phyloP scores from a whole-genome alignment of 176 grass and related monocot species.

The Oryza nivara region DNA sequence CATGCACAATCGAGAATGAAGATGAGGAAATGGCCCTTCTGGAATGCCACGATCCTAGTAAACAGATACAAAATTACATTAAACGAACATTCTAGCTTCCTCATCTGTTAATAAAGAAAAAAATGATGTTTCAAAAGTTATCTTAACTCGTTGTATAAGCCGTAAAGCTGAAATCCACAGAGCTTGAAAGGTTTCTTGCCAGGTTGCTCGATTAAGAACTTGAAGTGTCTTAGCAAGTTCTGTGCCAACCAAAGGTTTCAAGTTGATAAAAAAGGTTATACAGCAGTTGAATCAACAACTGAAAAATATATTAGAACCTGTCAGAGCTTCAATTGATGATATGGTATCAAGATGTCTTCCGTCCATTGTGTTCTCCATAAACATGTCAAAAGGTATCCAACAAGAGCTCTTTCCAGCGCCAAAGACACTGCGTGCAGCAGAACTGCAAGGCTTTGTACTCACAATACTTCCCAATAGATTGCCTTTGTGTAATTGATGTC shows the following conservation, averaged over 20 bases:
- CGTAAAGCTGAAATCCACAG: slow-evolving; percentile 82
- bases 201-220: slow-evolving; percentile 79
- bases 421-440: slow-evolving; percentile 46
- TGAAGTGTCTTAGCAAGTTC: slow-evolving; percentile 74
- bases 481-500: slow-evolving; percentile 55
- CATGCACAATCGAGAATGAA: slow-evolving; percentile 76
- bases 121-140: slow-evolving; percentile 29
- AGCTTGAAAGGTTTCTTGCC: slow-evolving; percentile 92
- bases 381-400: slow-evolving; percentile 85
- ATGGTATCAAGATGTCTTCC: slow-evolving; percentile 65
- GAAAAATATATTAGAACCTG: slow-evolving; percentile 55
- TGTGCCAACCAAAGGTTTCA: slow-evolving; percentile 44
- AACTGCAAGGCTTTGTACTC: slow-evolving; percentile 53
- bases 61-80: slow-evolving; percentile 11
- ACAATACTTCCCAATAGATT: slow-evolving; percentile 61
- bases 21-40: slow-evolving; percentile 73
- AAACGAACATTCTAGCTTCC: not conserved
- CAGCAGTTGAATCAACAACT: not conserved
- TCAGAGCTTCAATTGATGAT: slow-evolving; percentile 75
- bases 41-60: slow-evolving; percentile 50
- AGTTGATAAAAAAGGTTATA: slow-evolving; percentile 15
- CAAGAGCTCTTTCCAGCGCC: slow-evolving; percentile 62
- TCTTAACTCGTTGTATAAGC: slow-evolving; percentile 78
- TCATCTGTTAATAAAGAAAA: slow-evolving; percentile 14
- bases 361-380: slow-evolving; percentile 91